Percentiles rank a stretch among this genome's conserved stretches.
These are phyloP conservation scores for Neobulgaria alba DNA, from an alignment of 2,329 filamentous ascomycete genomes.

Conservation along the genomic window DNA sequence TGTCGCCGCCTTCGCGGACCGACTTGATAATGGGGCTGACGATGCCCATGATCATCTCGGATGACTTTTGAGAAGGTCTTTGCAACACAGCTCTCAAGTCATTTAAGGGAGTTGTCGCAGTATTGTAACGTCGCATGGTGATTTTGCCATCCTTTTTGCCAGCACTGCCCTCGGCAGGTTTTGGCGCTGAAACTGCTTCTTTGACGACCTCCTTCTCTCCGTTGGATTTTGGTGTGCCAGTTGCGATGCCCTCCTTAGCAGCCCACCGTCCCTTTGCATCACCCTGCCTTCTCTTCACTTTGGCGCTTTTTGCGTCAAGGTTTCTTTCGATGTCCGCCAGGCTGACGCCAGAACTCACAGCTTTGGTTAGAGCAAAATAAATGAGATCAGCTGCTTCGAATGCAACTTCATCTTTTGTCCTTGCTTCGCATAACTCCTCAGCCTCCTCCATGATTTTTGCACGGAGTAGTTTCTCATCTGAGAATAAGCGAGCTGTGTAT, in stretches of 20 bases:
- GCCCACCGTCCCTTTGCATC: slow-evolving; percentile 93
- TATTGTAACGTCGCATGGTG: slow-evolving; percentile 72
- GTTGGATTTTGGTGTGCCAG: slow-evolving; percentile 15
- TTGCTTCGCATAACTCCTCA: slow-evolving; percentile 84
- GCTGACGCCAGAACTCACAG: slow-evolving; percentile 72
- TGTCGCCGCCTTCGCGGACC: slow-evolving; percentile 75
- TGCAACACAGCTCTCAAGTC: slow-evolving; percentile 69
- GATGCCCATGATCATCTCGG: slow-evolving; percentile 87
- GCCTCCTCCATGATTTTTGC: slow-evolving; percentile 99
- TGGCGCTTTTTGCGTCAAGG: slow-evolving; percentile 87
- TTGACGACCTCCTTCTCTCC: slow-evolving; percentile 34
- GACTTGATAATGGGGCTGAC: slow-evolving; percentile 87
- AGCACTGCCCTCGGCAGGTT: slow-evolving; percentile 41
- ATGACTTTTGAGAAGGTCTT: slow-evolving; percentile 86
- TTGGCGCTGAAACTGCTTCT: slow-evolving; percentile 40
- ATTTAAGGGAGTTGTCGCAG: slow-evolving; percentile 51
- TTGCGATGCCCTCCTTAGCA: slow-evolving; percentile 64
- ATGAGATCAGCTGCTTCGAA: slow-evolving; percentile 93
- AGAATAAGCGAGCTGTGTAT: slow-evolving; percentile 89
- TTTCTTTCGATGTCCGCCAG: slow-evolving; percentile 86
- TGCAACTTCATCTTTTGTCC: slow-evolving; percentile 72
- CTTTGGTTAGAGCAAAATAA: slow-evolving; percentile 92
- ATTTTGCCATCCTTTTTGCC: slow-evolving; percentile 52
- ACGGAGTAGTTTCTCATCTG: slow-evolving; percentile 76
- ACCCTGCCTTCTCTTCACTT: slow-evolving; percentile 86